A percentile compares a stretch with the other conserved stretches of the same genome.
These are phyloP conservation scores for Physaria fendleri DNA, from an alignment of 345 rosid species.

Conservation along the genomic window DNA sequence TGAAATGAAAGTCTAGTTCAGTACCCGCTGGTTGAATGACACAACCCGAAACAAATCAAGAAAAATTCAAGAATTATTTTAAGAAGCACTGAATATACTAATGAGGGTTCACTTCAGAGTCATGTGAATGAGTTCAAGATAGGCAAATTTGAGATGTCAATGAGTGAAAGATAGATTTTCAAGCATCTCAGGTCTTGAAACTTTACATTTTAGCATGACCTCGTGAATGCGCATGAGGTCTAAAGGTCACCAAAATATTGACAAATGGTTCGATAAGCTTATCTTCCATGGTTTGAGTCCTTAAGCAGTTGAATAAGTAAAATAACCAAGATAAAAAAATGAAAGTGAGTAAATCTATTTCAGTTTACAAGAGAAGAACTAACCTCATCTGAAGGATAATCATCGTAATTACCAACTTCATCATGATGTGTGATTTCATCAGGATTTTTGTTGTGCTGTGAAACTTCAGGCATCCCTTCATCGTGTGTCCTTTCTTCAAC, in stretches of 20 bases:
- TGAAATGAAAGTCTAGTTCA: constrained; percentile 22
- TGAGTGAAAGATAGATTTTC: background rate
- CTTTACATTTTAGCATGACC: background rate
- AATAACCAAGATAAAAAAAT: background rate
- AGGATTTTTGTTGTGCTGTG: constrained; percentile 30
- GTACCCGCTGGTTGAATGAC: constrained; percentile 14
- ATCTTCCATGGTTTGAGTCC: background rate
- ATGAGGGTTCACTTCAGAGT: background rate
- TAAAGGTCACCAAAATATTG: background rate
- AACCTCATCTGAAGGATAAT: constrained; percentile 59
- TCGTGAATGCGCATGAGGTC: background rate
- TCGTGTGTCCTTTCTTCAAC: constrained; percentile 18
- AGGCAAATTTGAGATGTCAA: background rate
- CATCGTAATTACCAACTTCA: constrained; percentile 44
- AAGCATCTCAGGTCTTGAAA: background rate
- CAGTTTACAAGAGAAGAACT: constrained; percentile 20
- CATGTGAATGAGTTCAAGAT: background rate
- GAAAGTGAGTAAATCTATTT: background rate
- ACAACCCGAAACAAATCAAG: constrained; percentile 2
- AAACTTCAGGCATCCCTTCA: constrained; percentile 18
- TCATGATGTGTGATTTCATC: constrained; percentile 25
- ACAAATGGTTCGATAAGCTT: background rate
- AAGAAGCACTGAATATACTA: background rate
- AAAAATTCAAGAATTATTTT: background rate
- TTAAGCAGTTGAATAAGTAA: background rate